A percentile compares a stretch with the other conserved stretches of the same genome.
Conservation (phyloP, 768 basidiomycete species). For the Cystobasidium ongulense region DNA sequence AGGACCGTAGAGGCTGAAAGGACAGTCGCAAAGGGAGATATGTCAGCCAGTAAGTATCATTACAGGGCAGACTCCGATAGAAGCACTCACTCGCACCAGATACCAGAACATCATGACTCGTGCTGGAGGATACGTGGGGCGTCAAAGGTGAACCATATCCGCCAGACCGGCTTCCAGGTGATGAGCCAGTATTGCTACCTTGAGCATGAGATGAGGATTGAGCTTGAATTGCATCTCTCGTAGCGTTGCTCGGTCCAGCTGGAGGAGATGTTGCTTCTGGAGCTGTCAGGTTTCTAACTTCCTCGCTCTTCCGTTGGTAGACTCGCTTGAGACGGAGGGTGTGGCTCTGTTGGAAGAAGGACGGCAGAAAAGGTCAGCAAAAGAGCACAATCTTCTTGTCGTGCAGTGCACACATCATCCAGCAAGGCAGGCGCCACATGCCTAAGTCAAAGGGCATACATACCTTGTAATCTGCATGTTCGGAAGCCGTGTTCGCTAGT, state of each 20-base stretch:
- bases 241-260: neutral
- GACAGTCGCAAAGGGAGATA: conserved; percentile 31
- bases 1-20: conserved; percentile 34
- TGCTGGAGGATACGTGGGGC: neutral
- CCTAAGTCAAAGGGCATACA: neutral
- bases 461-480: conserved; percentile 37
- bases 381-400: no score
- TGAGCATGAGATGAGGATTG: neutral
- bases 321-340: conserved; percentile 32
- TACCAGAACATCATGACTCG: neutral
- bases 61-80: neutral
- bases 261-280: neutral
- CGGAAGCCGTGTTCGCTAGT: conserved; percentile 26
- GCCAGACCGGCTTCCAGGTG: neutral
- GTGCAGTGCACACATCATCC: no score
- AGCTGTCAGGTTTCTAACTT: conserved; percentile 34
- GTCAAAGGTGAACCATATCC: neutral
- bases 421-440: neutral
- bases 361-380: no score
- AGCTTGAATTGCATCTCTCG: neutral
- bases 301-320: conserved; percentile 41
- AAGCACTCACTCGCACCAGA: neutral
- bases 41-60: neutral
- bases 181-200: neutral
- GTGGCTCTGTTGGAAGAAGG: neutral